A percentile compares a stretch with the other conserved stretches of the same genome.
These are phyloP conservation scores for Polytolypa hystricis DNA, from an alignment of 2,329 filamentous ascomycete genomes.

Conservation along the genomic window DNA sequence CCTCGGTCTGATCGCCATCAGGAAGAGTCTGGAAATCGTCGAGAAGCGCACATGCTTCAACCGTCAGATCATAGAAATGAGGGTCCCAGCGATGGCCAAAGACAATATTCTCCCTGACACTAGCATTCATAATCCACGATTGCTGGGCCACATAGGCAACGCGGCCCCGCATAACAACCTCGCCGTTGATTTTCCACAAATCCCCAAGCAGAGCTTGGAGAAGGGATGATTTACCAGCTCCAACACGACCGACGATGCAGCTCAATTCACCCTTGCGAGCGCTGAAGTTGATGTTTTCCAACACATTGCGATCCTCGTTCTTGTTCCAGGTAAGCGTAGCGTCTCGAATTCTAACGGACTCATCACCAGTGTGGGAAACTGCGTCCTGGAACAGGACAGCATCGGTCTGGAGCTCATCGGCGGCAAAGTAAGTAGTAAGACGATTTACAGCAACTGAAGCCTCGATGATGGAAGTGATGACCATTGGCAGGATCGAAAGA, in stretches of 20 bases:
- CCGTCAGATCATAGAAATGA: conserved; percentile 83
- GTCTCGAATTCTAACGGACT: conserved; percentile 71
- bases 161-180: conserved; percentile 69
- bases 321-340: conserved; percentile 93
- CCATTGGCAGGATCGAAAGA: conserved; percentile 88
- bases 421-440: conserved; percentile 70
- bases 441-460: conserved; percentile 84
- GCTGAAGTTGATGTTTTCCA: conserved; percentile 77
- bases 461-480: conserved; percentile 92
- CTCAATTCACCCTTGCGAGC: conserved; percentile 88
- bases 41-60: conserved; percentile 78
- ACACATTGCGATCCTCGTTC: conserved; percentile 53
- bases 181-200: conserved; percentile 76
- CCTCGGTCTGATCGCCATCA: conserved; percentile 91
- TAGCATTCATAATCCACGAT: conserved; percentile 96
- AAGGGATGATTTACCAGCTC: conserved; percentile 86
- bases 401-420: conserved; percentile 81
- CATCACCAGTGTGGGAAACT: conserved; percentile 67
- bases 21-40: conserved; percentile 89
- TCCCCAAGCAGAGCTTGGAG: conserved; percentile 82
- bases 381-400: conserved; percentile 62
- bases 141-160: conserved; percentile 89
- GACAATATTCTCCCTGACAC: conserved; percentile 90
- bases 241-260: conserved; percentile 90
- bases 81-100: conserved; percentile 93